Evolutionary conservation across 169 alveolate species (phyloP), one percentile per base, ranked within the genome.

Genomic region (Eimeria acervulina): DNA sequence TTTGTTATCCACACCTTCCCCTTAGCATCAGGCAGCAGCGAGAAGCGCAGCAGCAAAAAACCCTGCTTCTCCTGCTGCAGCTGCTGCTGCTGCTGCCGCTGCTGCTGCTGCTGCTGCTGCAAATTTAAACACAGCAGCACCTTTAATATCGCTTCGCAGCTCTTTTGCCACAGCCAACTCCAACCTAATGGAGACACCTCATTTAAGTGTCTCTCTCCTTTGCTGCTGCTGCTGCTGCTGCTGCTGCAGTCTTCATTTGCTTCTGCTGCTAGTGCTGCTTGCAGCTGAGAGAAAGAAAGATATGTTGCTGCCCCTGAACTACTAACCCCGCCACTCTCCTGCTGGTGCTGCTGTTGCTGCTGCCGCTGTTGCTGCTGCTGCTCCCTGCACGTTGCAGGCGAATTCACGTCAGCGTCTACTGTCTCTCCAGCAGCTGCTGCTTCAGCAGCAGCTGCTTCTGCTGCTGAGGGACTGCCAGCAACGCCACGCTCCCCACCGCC

Each of bases 131-230:
- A 36, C 23, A 78, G 44, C 33, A 78, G 23, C 19, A 78, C 63
- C 89, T 78, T 78, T 55, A 78, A 44, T 38, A 78, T 78, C 12
- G 89, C 21, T 13, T 78, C 89, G 89, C 89, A 78, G 89, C 89
- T 78, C 33, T 26, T 36, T 13, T 19, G 31, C 89, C 89, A 78
- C 63, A 78, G 28, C 47, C 47, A 44, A 36, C 33, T 19, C 61
- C 89, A 78, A 42, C 55, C 38, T 36, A 26, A 8, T 17, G 89
- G 31, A 19, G 66, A 33, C 52, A 40, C 47, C 5, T 47, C 55
- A 7, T 47, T 42, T 74, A 21, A 10, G 17, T 74, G 51, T 33
- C 28, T 74, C 3, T 33, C 85, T 3, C 17, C 85, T 21, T 28
- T 26, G 52, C 28, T 15, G n/a, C 85, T 28, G 51, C 44, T 26